phyloP scores from a whole-genome alignment of 257 asterid genomes.

The Nicotiana sylvestris region DNA sequence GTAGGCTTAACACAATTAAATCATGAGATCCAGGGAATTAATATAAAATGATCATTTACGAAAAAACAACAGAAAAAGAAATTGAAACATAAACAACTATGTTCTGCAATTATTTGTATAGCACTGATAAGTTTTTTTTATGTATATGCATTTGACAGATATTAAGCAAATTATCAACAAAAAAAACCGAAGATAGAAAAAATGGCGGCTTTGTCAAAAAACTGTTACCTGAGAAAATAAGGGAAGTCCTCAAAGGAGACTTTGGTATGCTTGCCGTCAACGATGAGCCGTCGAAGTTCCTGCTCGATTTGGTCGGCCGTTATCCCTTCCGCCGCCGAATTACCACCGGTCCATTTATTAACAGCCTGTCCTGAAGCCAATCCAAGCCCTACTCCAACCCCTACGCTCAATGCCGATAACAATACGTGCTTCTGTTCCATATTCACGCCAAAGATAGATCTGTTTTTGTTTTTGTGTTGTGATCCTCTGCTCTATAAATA shows the following conservation, averaged over 20 bases:
- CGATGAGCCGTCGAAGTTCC: constrained; percentile 58
- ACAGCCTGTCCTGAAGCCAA: constrained; percentile 68
- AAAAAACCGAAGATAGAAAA: neutral
- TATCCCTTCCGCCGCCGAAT: constrained; percentile 37
- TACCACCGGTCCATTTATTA: constrained; percentile 45
- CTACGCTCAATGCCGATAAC: constrained; percentile 84
- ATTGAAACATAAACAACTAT: neutral
- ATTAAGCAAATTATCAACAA: neutral
- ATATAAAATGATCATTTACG: neutral
- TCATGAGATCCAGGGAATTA: neutral
- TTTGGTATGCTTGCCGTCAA: constrained; percentile 52
- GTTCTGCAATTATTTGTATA: neutral
- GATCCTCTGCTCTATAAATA: neutral
- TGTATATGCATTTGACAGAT: neutral
- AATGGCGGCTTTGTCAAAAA: neutral
- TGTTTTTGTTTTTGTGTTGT: constrained; percentile 9
- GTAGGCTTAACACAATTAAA: neutral
- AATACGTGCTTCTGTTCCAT: constrained; percentile 84
- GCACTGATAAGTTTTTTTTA: too few species aligned
- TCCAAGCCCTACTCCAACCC: constrained; percentile 85
- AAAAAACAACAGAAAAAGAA: neutral
- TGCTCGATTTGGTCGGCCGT: constrained; percentile 52
- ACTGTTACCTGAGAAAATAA: constrained; percentile 68
- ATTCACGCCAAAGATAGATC: constrained; percentile 38
- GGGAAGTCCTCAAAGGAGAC: constrained; percentile 71